Percentiles rank a stretch among this genome's conserved stretches.
Conservation (phyloP, 208 protist genomes). For the Wallacemonas sp. region DNA sequence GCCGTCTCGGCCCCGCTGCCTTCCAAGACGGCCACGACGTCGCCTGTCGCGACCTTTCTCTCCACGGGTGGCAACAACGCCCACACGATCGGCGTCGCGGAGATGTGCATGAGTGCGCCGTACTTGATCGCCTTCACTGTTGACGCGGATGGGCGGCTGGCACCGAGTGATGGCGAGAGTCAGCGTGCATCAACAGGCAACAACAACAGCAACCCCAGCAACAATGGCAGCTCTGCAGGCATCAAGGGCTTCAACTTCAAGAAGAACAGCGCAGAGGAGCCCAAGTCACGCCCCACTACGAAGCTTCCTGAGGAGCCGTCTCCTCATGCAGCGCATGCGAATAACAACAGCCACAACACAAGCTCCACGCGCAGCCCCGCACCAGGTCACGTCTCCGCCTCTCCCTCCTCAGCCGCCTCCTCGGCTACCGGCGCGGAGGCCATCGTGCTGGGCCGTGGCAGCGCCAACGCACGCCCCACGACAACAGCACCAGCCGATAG, state of each 20-base stretch:
- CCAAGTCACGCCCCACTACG: no score
- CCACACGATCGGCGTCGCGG: slow-evolving; percentile 8
- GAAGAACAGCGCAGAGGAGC: not conserved
- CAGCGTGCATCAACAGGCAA: no score
- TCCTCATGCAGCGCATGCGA: no score
- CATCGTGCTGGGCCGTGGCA: no score
- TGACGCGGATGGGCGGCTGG: slow-evolving; percentile 23
- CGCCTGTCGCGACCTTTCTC: slow-evolving; percentile 9
- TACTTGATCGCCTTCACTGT: slow-evolving; percentile 21
- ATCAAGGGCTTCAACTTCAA: slow-evolving; percentile 25
- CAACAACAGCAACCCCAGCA: not conserved
- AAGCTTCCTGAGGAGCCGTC: no score
- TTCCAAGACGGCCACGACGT: not conserved
- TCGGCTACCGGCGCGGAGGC: not conserved
- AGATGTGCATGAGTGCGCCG: slow-evolving; percentile 16
- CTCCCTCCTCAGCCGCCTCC: not conserved
- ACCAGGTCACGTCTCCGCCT: not conserved
- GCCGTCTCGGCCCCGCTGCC: not conserved
- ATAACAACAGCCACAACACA: no score
- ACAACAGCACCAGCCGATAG: no score
- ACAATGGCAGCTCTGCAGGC: not conserved
- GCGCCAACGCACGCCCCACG: no score
- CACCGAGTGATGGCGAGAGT: slow-evolving; percentile 6
- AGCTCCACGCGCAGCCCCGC: not conserved
- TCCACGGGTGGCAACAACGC: slow-evolving; percentile 2